These are phyloP conservation scores for Xylariales sp. DNA, from an alignment of 2,329 filamentous ascomycete species.

Conservation along the genomic window DNA sequence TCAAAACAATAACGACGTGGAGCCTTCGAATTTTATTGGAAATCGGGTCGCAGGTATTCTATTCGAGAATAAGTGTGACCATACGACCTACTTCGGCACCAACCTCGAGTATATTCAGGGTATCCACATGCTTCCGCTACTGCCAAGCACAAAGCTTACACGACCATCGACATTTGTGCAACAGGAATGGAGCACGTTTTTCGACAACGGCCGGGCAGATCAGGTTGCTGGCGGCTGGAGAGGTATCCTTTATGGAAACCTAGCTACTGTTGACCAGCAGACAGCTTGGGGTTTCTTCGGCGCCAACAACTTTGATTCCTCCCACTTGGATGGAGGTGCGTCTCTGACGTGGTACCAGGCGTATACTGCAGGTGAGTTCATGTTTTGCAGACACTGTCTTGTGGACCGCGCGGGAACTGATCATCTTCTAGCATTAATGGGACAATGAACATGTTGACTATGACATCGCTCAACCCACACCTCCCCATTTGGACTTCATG, in stretches of 20 bases:
- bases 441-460: no score
- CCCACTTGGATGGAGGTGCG: slow-evolving; percentile 77
- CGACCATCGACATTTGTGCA: slow-evolving; percentile 66
- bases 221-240: slow-evolving; percentile 74
- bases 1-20: slow-evolving; percentile 58
- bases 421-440: no score
- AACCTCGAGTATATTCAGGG: slow-evolving; percentile 69
- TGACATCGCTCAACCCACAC: no score
- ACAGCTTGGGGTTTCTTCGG: slow-evolving; percentile 73
- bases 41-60: slow-evolving; percentile 72
- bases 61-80: slow-evolving; percentile 94
- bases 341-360: slow-evolving; percentile 82
- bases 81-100: slow-evolving; percentile 82
- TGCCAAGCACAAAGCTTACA: slow-evolving; percentile 59
- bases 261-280: slow-evolving; percentile 69
- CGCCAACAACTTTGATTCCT: slow-evolving; percentile 57
- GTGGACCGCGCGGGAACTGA: no score
- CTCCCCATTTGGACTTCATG: no score
- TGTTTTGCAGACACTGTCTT: no score
- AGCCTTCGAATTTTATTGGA: slow-evolving; percentile 71
- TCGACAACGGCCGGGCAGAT: slow-evolving; percentile 62
- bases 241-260: slow-evolving; percentile 78
- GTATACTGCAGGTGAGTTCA: slow-evolving; percentile 69
- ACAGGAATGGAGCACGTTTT: slow-evolving; percentile 81
- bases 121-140: slow-evolving; percentile 68